These are phyloP conservation scores for Alternaria tenuissima DNA, from an alignment of 2,329 filamentous ascomycete species.

Conservation along the genomic window DNA sequence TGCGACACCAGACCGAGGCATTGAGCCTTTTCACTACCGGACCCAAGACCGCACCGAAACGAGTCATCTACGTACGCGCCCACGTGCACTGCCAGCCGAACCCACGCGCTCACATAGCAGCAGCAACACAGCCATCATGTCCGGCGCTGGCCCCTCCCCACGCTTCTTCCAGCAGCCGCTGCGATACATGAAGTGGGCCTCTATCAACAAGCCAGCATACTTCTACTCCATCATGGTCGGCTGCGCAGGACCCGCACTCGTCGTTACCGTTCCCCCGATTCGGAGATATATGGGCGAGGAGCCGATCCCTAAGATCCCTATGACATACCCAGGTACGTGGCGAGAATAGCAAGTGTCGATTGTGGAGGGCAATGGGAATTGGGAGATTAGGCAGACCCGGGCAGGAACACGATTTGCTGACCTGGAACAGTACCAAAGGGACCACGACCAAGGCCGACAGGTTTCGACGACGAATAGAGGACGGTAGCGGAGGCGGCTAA, in stretches of 20 bases:
- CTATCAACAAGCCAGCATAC: conserved; percentile 86
- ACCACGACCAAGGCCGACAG: conserved; percentile 54
- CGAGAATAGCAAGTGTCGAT: neutral
- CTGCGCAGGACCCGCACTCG: conserved; percentile 71
- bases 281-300: conserved; percentile 76
- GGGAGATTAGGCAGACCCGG: neutral
- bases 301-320: conserved; percentile 72
- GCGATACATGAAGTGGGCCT: conserved; percentile 86
- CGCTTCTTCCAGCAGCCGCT: conserved; percentile 85
- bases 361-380: neutral
- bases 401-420: conserved; percentile 7
- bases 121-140: conserved; percentile 61
- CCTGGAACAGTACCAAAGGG: conserved; percentile 55
- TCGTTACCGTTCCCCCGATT: conserved; percentile 77
- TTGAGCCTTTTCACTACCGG: conserved; percentile 25
- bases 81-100: neutral
- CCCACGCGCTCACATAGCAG: conserved; percentile 3
- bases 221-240: conserved; percentile 87
- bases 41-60: neutral
- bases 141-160: conserved; percentile 52
- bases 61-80: conserved; percentile 9
- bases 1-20: conserved; percentile 25
- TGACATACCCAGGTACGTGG: conserved; percentile 90
- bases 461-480: conserved; percentile 55
- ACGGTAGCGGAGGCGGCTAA: neutral